Conservation (phyloP, 2,329 filamentous ascomycete genomes). For the Leptographium lundbergii region DNA sequence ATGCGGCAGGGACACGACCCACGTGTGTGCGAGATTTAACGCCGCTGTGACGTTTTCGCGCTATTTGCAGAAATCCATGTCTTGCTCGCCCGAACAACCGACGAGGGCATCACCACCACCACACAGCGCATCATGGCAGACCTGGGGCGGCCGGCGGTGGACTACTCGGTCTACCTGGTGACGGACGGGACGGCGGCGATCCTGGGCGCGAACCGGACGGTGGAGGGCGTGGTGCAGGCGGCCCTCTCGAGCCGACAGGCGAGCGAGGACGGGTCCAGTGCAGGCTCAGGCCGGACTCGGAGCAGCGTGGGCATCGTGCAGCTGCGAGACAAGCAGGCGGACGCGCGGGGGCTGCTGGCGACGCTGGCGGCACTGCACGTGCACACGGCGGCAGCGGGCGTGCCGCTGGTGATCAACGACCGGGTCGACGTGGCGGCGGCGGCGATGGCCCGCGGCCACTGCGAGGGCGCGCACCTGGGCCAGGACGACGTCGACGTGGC, state of each 20-base stretch:
- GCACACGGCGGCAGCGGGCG: constrained; percentile 49
- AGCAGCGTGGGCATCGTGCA: constrained; percentile 49
- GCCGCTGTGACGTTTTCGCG: neutral
- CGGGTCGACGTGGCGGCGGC: constrained; percentile 80
- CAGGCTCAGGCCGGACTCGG: no score
- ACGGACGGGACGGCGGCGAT: constrained; percentile 86
- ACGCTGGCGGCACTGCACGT: constrained; percentile 59
- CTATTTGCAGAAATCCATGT: neutral
- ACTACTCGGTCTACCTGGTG: constrained; percentile 81
- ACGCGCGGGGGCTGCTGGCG: constrained; percentile 58
- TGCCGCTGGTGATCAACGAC: constrained; percentile 88
- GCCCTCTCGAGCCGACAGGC: constrained; percentile 60
- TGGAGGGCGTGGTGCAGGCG: constrained; percentile 60
- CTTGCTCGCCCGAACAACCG: neutral
- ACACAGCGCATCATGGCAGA: neutral
- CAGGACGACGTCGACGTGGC: constrained; percentile 66
- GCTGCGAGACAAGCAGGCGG: constrained; percentile 76
- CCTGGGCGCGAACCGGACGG: constrained; percentile 51
- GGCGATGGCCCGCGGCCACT: constrained; percentile 69
- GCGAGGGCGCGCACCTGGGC: constrained; percentile 87
- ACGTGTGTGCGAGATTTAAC: neutral
- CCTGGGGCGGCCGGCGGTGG: constrained; percentile 21
- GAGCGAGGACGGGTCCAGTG: constrained; percentile 19
- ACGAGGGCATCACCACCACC: neutral
- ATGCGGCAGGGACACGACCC: neutral